These are phyloP conservation scores for Helicocarpus griseus DNA, from an alignment of 2,329 filamentous ascomycete genomes.

Conservation along the genomic window DNA sequence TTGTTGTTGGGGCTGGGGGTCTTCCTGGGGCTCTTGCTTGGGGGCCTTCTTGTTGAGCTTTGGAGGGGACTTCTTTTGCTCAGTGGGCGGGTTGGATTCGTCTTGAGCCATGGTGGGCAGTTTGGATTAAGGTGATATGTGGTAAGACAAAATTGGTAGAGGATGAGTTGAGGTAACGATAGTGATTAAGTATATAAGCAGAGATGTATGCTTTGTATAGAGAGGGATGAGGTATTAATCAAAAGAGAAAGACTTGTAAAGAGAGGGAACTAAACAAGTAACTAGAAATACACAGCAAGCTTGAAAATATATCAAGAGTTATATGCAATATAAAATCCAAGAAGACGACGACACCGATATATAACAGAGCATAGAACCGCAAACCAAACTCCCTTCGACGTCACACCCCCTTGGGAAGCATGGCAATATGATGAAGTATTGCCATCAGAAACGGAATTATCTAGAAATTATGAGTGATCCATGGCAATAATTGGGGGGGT, in stretches of 20 bases:
- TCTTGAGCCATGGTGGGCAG: slow-evolving; percentile 10
- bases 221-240: neutral
- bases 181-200: neutral
- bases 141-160: neutral
- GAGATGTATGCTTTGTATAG: neutral
- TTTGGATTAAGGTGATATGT: neutral
- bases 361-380: neutral
- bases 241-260: neutral
- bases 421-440: neutral
- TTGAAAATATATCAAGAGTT: neutral
- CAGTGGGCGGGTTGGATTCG: slow-evolving; percentile 16
- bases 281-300: neutral
- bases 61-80: slow-evolving; percentile 14
- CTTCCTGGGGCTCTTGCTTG: slow-evolving; percentile 10
- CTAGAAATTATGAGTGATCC: neutral
- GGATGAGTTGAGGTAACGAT: neutral
- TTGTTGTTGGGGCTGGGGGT: slow-evolving; percentile 16
- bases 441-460: too few species aligned
- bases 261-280: neutral
- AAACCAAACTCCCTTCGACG: neutral
- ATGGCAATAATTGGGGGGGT: neutral
- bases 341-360: neutral
- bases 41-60: slow-evolving; percentile 11
- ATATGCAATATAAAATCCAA: neutral
- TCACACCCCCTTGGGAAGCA: neutral